Evolutionary conservation across 192 early-diverging fungal genomes (phyloP), one percentile per base, ranked within the genome.

Genomic region (Radiomyces spectabilis): DNA sequence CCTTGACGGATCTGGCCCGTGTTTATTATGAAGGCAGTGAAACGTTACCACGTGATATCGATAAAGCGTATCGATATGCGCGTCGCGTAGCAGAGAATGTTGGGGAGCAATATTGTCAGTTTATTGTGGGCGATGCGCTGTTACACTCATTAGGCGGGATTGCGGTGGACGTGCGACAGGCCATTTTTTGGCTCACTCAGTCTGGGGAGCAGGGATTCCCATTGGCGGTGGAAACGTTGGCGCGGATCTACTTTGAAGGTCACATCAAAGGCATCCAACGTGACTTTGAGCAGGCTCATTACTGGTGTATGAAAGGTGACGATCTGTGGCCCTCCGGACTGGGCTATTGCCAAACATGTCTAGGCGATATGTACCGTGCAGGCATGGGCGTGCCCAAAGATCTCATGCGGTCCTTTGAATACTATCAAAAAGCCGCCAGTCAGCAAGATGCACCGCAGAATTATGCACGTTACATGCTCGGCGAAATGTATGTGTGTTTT

Each of bases 341-440:
- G 16, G 63, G 63, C 9, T 65, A 65, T 65, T 65, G 63, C 18
- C 63, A 65, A 45, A 48, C 56, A 15, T 49, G 46, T 48, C 38
- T 65, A 2, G 63, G 63, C 18, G 63, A 65, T 42, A 57, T 56
- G 54, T 53, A 59, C 33, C 49, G 63, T 10, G 26, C 50, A 35
- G 63, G 63, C 27, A 19, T 59, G n/a, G 54, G 55, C 16, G 63
- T 65, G 3, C 55, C 48, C 7, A 51, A 59, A 31, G 55, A 65
- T 48, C 35, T 26, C 24, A 24, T 53, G 26, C 41, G 44, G 6
- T 52, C 63, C 7, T 65, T 57, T 44, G 48, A 59, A 27, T 65
- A 59, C 41, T 65, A 65, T 39, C 55, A 65, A 46, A 65, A 57
- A 18, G 63, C 63, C 5, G 63, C 63, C n/a, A 65, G 45, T 53